phyloP scores from a whole-genome alignment of 2,329 filamentous ascomycete genomes.

The Blastomyces silverae region DNA sequence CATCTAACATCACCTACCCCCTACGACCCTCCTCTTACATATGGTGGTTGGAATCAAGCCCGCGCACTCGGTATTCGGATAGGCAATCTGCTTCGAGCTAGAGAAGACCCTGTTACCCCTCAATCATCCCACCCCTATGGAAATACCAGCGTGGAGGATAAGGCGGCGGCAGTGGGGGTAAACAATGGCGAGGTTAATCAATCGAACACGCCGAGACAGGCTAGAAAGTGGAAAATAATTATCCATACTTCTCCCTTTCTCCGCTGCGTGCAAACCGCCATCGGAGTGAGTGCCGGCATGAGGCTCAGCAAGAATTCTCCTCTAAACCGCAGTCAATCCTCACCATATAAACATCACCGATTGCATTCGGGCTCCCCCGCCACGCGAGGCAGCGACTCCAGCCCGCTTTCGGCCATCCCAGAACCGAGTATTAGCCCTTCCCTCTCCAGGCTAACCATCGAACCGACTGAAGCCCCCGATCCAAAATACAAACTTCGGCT shows the following conservation, averaged over 20 bases:
- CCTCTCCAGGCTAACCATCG: background rate
- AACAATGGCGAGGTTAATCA: slow-evolving; percentile 35
- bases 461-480: background rate
- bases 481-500: slow-evolving; percentile 55
- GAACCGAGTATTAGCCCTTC: slow-evolving; percentile 28
- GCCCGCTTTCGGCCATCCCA: slow-evolving; percentile 29
- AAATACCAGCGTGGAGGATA: background rate
- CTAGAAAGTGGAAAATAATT: slow-evolving; percentile 63
- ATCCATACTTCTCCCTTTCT: slow-evolving; percentile 92
- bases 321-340: slow-evolving; percentile 5
- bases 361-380: slow-evolving; percentile 28
- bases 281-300: slow-evolving; percentile 80
- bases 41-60: slow-evolving; percentile 86
- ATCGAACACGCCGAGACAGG: slow-evolving; percentile 33
- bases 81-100: slow-evolving; percentile 57
- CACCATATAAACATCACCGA: slow-evolving; percentile 20
- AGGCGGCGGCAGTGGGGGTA: slow-evolving; percentile 15
- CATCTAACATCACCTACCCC: slow-evolving; percentile 86
- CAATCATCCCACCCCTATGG: background rate
- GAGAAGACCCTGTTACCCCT: slow-evolving; percentile 30
- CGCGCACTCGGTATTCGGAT: slow-evolving; percentile 77
- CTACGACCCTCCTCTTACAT: slow-evolving; percentile 92
- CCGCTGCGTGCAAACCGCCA: slow-evolving; percentile 84
- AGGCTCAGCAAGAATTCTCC: slow-evolving; percentile 38
- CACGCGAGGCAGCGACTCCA: slow-evolving; percentile 24